Conservation (phyloP, 306 rosid genomes). For the Rubus idaeus region DNA sequence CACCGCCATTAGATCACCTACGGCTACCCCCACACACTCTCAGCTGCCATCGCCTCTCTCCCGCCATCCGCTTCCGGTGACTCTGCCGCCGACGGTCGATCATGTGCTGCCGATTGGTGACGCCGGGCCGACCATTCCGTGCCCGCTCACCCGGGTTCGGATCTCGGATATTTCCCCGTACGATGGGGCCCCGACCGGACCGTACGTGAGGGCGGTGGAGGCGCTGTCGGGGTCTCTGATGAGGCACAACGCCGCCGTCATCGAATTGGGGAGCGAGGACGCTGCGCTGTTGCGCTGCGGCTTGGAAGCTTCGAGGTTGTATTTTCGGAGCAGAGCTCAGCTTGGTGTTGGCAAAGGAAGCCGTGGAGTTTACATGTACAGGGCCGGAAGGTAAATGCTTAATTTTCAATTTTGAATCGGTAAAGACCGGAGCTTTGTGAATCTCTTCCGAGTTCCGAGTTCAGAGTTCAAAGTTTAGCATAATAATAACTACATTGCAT, state of each 20-base stretch:
- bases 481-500: background rate
- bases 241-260: slow-evolving; percentile 85
- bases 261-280: slow-evolving; percentile 70
- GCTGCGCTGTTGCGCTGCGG: slow-evolving; percentile 79
- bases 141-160: slow-evolving; percentile 64
- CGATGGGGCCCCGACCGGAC: slow-evolving; percentile 70
- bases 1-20: slow-evolving; percentile 62
- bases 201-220: slow-evolving; percentile 70
- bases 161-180: slow-evolving; percentile 72
- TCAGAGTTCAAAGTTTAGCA: background rate
- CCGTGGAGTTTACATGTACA: slow-evolving; percentile 84
- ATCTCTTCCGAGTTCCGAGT: no score
- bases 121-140: slow-evolving; percentile 34
- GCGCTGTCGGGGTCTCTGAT: slow-evolving; percentile 61
- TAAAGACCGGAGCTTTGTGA: background rate
- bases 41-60: slow-evolving; percentile 38
- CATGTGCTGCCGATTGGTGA: slow-evolving; percentile 46
- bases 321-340: slow-evolving; percentile 67
- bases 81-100: slow-evolving; percentile 28
- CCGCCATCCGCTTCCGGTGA: slow-evolving; percentile 42
- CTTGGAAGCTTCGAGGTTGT: slow-evolving; percentile 79
- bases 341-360: slow-evolving; percentile 60
- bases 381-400: slow-evolving; percentile 77
- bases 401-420: background rate
- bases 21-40: slow-evolving; percentile 29